Percentiles rank a stretch among this genome's conserved stretches.
phyloP scores from a whole-genome alignment of 2,329 filamentous ascomycete species.

The Cladophialophora carrionii region DNA sequence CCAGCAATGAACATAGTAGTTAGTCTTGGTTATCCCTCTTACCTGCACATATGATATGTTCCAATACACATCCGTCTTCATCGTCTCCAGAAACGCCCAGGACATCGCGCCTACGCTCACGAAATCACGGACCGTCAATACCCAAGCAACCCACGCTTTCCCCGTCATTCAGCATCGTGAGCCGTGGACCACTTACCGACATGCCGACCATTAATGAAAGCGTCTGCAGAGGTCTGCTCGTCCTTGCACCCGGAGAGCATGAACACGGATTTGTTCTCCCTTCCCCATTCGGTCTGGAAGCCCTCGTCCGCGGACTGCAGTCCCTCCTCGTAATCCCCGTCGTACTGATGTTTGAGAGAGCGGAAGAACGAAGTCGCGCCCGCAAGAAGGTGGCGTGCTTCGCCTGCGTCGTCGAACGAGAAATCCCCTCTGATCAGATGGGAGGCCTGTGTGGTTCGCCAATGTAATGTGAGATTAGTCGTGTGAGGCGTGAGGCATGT shows the following conservation, averaged over 20 bases:
- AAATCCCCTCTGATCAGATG: constrained; percentile 57
- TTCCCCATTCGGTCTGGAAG: constrained; percentile 49
- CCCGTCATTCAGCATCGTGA: background rate
- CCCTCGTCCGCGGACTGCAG: constrained; percentile 49
- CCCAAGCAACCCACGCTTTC: background rate
- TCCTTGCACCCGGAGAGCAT: constrained; percentile 58
- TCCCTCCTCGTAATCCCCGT: constrained; percentile 50
- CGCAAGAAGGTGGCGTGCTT: constrained; percentile 57
- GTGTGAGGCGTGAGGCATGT: background rate
- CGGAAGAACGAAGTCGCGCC: constrained; percentile 60
- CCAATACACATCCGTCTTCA: constrained; percentile 36
- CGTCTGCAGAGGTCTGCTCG: constrained; percentile 57
- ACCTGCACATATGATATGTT: constrained; percentile 36
- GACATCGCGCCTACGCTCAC: constrained; percentile 34
- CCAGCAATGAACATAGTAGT: background rate
- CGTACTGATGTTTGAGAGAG: constrained; percentile 46
- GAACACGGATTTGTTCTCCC: constrained; percentile 53
- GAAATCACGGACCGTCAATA: background rate
- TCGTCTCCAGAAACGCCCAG: constrained; percentile 37
- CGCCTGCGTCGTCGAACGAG: constrained; percentile 46
- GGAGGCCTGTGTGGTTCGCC: constrained; percentile 19
- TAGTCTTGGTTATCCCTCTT: background rate
- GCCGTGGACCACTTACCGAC: constrained; percentile 40
- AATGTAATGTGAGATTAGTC: no score
- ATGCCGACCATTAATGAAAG: constrained; percentile 49